phyloP scores from a whole-genome alignment of 2,329 filamentous ascomycete species.

The Fusarium scirpi region DNA sequence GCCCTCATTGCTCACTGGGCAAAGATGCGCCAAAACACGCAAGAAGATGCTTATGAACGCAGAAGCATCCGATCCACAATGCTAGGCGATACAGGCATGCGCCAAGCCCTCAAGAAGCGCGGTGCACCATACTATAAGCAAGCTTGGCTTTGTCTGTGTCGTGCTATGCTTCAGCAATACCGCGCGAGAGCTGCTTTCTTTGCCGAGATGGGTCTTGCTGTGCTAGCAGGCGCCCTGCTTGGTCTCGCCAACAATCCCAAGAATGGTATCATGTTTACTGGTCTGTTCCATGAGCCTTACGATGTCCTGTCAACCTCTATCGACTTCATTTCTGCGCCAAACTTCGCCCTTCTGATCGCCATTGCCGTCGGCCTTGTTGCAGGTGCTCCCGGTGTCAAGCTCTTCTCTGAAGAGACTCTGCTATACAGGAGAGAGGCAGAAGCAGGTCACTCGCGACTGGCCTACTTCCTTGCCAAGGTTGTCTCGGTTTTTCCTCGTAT shows the following conservation, averaged over 20 bases:
- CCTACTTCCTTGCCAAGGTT: conserved; percentile 69
- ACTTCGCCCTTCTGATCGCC: conserved; percentile 64
- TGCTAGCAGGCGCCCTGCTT: conserved; percentile 65
- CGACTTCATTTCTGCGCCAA: conserved; percentile 63
- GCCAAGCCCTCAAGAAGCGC: conserved; percentile 60
- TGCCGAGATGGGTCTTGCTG: conserved; percentile 66
- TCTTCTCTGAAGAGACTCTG: conserved; percentile 59
- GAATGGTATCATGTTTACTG: conserved; percentile 65
- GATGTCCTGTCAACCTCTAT: conserved; percentile 63
- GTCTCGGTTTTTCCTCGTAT: conserved; percentile 64
- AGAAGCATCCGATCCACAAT: conserved; percentile 41
- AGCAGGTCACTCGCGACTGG: conserved; percentile 65
- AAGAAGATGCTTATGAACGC: conserved; percentile 24
- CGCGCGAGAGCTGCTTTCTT: conserved; percentile 63
- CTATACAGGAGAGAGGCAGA: conserved; percentile 67
- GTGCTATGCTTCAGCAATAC: conserved; percentile 68
- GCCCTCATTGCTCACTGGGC: conserved; percentile 63
- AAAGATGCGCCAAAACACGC: conserved; percentile 42
- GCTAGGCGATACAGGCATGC: conserved; percentile 52
- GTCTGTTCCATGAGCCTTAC: conserved; percentile 64
- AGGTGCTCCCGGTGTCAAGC: conserved; percentile 63
- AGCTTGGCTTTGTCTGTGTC: conserved; percentile 63
- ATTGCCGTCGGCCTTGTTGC: conserved; percentile 69
- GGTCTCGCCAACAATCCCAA: conserved; percentile 64
- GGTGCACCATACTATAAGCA: conserved; percentile 64